Evolutionary conservation across 208 protist genomes (phyloP), one percentile per base, ranked within the genome.

Genomic region (Leishmania major): DNA sequence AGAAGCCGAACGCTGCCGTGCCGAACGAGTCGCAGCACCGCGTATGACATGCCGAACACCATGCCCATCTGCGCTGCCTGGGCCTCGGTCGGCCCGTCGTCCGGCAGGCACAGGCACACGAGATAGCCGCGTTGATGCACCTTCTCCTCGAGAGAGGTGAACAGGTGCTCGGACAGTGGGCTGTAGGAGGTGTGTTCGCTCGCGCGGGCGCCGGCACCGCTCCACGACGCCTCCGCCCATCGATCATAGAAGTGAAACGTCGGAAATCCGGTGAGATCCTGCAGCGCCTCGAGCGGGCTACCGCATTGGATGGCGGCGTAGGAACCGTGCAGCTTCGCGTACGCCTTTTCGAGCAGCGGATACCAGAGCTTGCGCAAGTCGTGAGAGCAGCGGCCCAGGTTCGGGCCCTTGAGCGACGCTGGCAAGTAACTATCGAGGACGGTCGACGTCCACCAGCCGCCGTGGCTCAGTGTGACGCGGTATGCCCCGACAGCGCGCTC

Each of bases 321-420:
- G 31, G 88, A 91, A 57, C 93, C 93, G 83, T 93, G 78, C 31
- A 91, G 57, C 86, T 97, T 98, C 45, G 94, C 94, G 86, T 98
- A 97, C 22, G 92, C 95, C 90, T 97, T 97, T 80, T 97, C 89
- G 59, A 96, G 78, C 43, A 98, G 75, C 19, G 90, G 85, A 35
- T 89, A 86, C 95, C 95, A 98, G 57, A 96, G 76, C 78, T 95
- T 87, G 45, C 87, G 77, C 67, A 85, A 85, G 79, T 95, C 90
- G 17, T 88, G 40, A 1, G 76, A 28, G 78, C 84, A 88, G 35
- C 87, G 82, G 10, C 80, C 88, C 70, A 90, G 86, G 73, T 82
- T 74, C 0, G 87, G 91, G 17, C 78, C 79, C 35, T 78, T 73
- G 37, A 78, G 59, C n/a, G 86, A 84, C 17, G 84, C 81, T 31